Evolutionary conservation across 2,329 filamentous ascomycete species (phyloP), one percentile per base, ranked within the genome.

Genomic region (Diaporthe vexans): DNA sequence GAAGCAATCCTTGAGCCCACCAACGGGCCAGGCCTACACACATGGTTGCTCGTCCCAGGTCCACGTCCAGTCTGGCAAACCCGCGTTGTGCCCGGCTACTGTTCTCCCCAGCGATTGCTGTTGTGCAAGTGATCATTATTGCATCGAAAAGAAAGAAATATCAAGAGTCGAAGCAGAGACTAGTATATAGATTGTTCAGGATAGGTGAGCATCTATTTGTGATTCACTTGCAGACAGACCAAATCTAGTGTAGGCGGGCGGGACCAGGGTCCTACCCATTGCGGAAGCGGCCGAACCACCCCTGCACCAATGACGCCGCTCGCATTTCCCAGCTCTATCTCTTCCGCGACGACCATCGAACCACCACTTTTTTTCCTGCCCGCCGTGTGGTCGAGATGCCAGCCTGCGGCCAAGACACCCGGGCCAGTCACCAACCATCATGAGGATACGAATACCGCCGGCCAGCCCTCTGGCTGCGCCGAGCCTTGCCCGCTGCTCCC

Each of bases 391-490:
- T 52, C 73, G 61, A 65, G 26, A 74, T 74, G 73, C 54, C 54
- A 58, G 65, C 33, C 40, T 9, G 9, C 52, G 69, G 52, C 37
- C 54, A 13, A 58, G 35, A 37, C 33, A 37, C n/a, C 58, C 21
- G 24, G 37, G 37, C 46, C n/a, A 54, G 24, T 11, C 35, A 46
- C 11, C 63, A 46, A 73, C n/a, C 6, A 26, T 40, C 35, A 75
- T 75, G 72, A 71, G 67, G 65, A 48, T 67, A 54, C 74, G 71
- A 68, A 48, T 69, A 29, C 52, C 74, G 11, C 29, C 54, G 17
- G 67, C 74, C 65, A 65, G 26, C 51, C 63, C 67, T n/a, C 67
- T 72, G 72, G 67, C 51, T 40, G 71, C 29, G 74, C 68, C 74
- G 33, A 40, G 33, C 71, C 40, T 40, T 19, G 35, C 43, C 26